Evolutionary conservation across 225 moss, liverwort and hornwort genomes (phyloP).

Genomic region (Physcomitrellopsis africana): DNA sequence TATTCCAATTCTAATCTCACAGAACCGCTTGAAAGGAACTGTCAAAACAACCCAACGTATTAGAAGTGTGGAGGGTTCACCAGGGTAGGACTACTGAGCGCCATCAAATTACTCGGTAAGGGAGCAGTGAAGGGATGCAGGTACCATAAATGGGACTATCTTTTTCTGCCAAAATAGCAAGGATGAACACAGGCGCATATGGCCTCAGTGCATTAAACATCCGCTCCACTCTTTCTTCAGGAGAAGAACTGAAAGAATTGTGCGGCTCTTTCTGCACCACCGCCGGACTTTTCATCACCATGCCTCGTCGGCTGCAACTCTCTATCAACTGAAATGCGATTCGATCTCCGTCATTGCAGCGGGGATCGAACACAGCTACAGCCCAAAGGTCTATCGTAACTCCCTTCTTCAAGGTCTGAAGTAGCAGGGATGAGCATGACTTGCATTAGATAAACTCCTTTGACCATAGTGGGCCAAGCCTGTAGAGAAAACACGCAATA

Average conservation of each 20-base stretch:
- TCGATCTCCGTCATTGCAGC: conserved; percentile 35
- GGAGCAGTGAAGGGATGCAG: not conserved
- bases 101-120: not conserved
- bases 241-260: conserved; percentile 28
- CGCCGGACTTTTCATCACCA: conserved; percentile 43
- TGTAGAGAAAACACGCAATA: not conserved
- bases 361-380: conserved; percentile 64
- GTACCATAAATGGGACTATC: conserved; percentile 89
- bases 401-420: conserved; percentile 68
- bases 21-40: conserved; percentile 84
- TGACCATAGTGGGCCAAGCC: too few relatives aligned
- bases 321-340: conserved; percentile 56
- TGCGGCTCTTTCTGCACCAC: conserved; percentile 50
- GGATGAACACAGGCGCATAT: conserved; percentile 57
- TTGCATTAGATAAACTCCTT: too few relatives aligned
- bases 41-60: not conserved
- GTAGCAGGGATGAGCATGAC: not conserved
- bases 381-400: conserved; percentile 69
- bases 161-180: conserved; percentile 72
- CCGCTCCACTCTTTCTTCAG: conserved; percentile 68
- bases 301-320: conserved; percentile 70
- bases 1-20: conserved; percentile 67
- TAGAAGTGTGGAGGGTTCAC: not conserved
- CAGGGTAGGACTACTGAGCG: too few relatives aligned
- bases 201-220: conserved; percentile 44